Base-by-base conservation (phyloP, 768 basidiomycete genomes). In the Suillus plorans region DNA sequence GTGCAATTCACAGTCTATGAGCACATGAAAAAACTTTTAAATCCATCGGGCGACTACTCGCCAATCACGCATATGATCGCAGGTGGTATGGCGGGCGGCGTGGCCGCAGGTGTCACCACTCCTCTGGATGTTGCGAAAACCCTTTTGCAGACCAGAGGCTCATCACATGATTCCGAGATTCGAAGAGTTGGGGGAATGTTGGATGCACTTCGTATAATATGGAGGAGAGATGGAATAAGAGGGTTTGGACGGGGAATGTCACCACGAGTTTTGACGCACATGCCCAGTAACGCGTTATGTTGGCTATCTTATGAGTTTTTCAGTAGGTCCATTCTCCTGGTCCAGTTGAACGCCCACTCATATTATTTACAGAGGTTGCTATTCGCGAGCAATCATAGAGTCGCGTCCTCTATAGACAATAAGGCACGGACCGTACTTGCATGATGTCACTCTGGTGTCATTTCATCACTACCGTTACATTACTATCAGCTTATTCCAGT, bases 301-400 rank as follows among this genome's bases (percentile, higher is more conserved):
- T 99, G 97, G 97, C 81, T 96, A 75, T 96, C 95, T 61, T 96
- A 98, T 73, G 96, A 98, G 78, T 97, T 97, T 80, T 97, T 97
- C 85, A 97, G 95, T 97, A 75, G 80, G 95, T 89, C 60, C 61
- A 57, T 12, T 28, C 39, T 25, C 45, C 63, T 62, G 20, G 34
- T 55, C 34, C 36, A n/a, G 31, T 34, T 42, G 41, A 39, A 58
- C 49, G 37, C 12, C 14, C 57, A 22, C 16, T 41, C 52, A 58
- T 36, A 13, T 41, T 25, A 52, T 63, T 68, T 73, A 65, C 78
- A 89, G 88, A 89, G 77, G 86, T 82, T 65, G 86, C 86, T 42
- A 89, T 89, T 78, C 86, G 88, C 45, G 78, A 79, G 60, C 77
- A 64, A 75, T 52, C 64, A 42, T 20, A 31, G 16, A 28, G 13